phyloP scores from a whole-genome alignment of 192 early-diverging fungal genomes.

The Coemansia biformis region DNA sequence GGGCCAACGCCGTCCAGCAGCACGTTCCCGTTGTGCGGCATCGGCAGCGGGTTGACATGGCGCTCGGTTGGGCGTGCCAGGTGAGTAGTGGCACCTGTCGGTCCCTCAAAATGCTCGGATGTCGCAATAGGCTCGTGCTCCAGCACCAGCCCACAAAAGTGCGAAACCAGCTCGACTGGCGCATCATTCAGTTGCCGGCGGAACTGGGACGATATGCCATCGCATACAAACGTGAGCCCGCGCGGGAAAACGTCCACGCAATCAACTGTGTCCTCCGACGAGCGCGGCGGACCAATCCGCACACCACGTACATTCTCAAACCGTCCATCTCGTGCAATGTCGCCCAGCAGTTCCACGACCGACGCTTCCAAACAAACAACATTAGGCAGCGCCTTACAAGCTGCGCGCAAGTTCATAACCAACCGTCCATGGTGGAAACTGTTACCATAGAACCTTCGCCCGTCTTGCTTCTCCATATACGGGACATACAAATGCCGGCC shows the following conservation, averaged over 20 bases:
- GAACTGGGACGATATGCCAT: conserved; percentile 95
- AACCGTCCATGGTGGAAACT: conserved; percentile 96
- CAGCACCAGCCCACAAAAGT: conserved; percentile 45
- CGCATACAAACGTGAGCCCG: conserved; percentile 77
- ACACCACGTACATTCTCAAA: conserved; percentile 18
- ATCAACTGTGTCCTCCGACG: conserved; percentile 7
- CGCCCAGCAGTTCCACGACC: conserved; percentile 59
- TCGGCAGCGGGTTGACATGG: conserved; percentile 55
- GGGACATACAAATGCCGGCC: conserved; percentile 62
- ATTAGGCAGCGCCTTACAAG: conserved; percentile 52
- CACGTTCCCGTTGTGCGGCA: conserved; percentile 87
- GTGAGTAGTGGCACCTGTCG: conserved; percentile 46
- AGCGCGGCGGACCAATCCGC: conserved; percentile 13
- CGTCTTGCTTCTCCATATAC: conserved; percentile 57
- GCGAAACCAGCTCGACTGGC: conserved; percentile 30
- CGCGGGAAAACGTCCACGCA: conserved; percentile 20
- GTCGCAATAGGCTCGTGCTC: conserved; percentile 51
- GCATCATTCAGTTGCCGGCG: conserved; percentile 52
- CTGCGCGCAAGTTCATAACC: conserved; percentile 75
- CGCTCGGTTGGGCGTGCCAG: not conserved
- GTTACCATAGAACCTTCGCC: conserved; percentile 55
- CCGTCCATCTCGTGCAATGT: conserved; percentile 1
- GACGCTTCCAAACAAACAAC: conserved; percentile 75
- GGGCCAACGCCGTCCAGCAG: conserved; percentile 81
- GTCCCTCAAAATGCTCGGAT: conserved; percentile 76